Percentiles rank a stretch among this genome's conserved stretches.
Evolutionary conservation across 2,329 filamentous ascomycete species (phyloP).

Genomic region (Ophiosphaerella narmari): DNA sequence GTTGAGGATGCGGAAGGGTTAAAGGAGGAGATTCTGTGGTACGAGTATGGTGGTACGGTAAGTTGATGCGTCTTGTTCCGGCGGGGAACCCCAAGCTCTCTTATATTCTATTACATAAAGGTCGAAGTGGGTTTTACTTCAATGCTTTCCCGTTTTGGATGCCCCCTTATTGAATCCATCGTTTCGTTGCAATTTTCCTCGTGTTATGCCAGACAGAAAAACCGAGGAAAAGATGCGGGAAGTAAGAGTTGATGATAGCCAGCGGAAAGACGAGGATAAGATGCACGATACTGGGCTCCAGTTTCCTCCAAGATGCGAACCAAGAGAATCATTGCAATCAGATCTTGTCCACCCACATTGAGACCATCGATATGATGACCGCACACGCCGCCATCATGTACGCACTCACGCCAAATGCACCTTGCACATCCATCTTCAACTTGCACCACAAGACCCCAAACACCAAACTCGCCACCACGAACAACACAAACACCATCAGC

Average conservation of each 20-base stretch:
- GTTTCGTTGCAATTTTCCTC: no score
- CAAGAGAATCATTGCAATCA: no score
- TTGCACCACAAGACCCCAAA: conserved; percentile 22
- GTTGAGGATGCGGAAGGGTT: conserved; percentile 45
- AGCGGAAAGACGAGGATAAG: no score
- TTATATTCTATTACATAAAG: neutral
- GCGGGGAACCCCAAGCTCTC: neutral
- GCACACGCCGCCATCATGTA: conserved; percentile 8
- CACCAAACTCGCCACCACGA: conserved; percentile 15
- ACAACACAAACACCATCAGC: conserved; percentile 7
- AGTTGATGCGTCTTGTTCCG: conserved; percentile 2
- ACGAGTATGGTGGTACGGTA: conserved; percentile 41
- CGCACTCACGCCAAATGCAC: conserved; percentile 21
- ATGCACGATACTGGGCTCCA: no score
- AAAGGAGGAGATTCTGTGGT: conserved; percentile 18
- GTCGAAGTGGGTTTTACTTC: neutral
- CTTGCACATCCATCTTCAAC: conserved; percentile 23
- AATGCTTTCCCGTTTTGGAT: no score
- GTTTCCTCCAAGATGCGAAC: no score
- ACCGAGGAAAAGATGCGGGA: conserved; percentile 9
- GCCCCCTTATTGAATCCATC: no score
- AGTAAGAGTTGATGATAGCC: no score
- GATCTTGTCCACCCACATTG: no score
- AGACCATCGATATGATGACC: no score
- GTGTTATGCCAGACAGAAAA: conserved; percentile 21